Base-by-base conservation (phyloP, 306 rosid genomes). In the Rosa persica region DNA sequence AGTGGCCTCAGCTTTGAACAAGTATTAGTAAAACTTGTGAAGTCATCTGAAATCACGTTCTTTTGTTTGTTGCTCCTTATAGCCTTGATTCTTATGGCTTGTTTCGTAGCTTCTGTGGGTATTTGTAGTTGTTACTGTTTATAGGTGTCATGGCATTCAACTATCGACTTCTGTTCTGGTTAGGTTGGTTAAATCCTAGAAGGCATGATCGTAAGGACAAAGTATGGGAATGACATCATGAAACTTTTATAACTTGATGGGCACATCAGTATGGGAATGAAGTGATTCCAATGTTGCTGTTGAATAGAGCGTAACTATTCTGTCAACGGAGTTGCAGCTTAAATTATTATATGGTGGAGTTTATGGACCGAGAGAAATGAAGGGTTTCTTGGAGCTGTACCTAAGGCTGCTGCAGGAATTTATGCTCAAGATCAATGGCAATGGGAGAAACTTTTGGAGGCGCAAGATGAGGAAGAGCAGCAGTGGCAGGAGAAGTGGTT, bases 1-100 rank as follows among this genome's bases (percentile, higher is more conserved):
- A 34, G 90, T 85, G 66, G 81, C 78, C 68, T 60, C 75, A 40
- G 76, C 44, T 70, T 46, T 67, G 80, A 61, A 48, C 47, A 30
- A 67, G 47, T 54, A 36, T 13, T 68, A 61, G 43, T 43, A 20
- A 67, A 30, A 40, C 13, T 72, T 67, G 40, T 20, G 34, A 55
- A 72, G 39, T 25, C 52, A 17, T 44, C 36, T 67, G 44, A 55
- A 27, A 25, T 70, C 64, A 38, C 55, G 58, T 25, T 60, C 8
- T 12, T 47, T 9, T 4, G 44, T 52, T 69, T 25, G 68, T 69
- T 62, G 67, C 65, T 3, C 20, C 12, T 15, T 36, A 0, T 15
- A 6, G 22, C 43, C 22, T 64, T 15, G 17, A 36, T 81, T n/a
- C 67, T 10, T 42, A 27, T 76, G 62, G 57, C 55, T 57, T 64